Evolutionary conservation across 2,329 filamentous ascomycete species (phyloP).

Genomic region (Lecanicillium sp.): DNA sequence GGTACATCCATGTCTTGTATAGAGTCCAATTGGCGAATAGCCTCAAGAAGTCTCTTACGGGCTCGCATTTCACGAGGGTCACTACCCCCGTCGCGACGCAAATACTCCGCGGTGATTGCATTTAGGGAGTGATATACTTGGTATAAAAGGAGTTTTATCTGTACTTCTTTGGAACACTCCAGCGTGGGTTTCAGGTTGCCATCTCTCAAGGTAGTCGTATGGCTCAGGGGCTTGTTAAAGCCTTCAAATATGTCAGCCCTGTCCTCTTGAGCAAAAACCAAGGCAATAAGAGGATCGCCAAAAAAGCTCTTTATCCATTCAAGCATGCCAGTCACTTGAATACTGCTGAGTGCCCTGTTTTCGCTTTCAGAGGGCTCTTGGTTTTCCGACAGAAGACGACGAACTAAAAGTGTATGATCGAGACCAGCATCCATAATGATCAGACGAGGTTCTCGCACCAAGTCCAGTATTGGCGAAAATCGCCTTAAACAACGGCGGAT

Average conservation of each 20-base stretch:
- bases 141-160: conserved; percentile 45
- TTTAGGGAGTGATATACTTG: conserved; percentile 48
- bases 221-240: conserved; percentile 25
- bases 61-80: conserved; percentile 44
- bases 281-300: conserved; percentile 49
- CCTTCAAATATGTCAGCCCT: conserved; percentile 38
- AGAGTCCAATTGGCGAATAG: conserved; percentile 36
- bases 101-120: conserved; percentile 46
- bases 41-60: conserved; percentile 39
- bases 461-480: conserved; percentile 41
- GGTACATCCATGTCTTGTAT: conserved; percentile 22
- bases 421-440: conserved; percentile 46
- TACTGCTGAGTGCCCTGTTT: conserved; percentile 1
- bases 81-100: conserved; percentile 39
- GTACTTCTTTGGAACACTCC: conserved; percentile 34
- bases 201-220: no score
- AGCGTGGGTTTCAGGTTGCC: conserved; percentile 26
- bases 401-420: conserved; percentile 41
- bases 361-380: no score
- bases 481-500: conserved; percentile 45
- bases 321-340: conserved; percentile 40
- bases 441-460: conserved; percentile 41
- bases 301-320: conserved; percentile 53
- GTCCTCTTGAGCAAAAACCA: conserved; percentile 36
- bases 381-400: no score